phyloP scores from a whole-genome alignment of 495 filamentous ascomycete species.

The Filosporella fistucella region DNA sequence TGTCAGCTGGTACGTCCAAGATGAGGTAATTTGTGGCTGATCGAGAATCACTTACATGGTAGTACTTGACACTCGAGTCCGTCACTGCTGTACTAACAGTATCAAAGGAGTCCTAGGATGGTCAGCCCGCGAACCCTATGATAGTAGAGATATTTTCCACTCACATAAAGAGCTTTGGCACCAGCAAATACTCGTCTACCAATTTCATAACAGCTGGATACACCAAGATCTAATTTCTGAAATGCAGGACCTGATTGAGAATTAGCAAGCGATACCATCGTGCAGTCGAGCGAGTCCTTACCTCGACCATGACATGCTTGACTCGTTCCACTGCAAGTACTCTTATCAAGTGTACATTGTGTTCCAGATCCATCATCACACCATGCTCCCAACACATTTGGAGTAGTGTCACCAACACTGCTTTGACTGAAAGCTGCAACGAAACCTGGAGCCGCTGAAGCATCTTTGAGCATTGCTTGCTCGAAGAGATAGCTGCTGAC shows the following conservation, averaged over 20 bases:
- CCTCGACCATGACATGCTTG: slow-evolving; percentile 78
- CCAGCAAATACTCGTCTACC: slow-evolving; percentile 60
- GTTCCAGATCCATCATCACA: slow-evolving; percentile 68
- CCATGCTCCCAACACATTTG: slow-evolving; percentile 81
- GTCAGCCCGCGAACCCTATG: too few relatives aligned
- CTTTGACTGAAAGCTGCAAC: slow-evolving; percentile 92
- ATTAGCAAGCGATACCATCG: background rate
- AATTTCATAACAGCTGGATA: slow-evolving; percentile 71
- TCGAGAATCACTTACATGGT: slow-evolving; percentile 11
- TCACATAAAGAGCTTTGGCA: slow-evolving; percentile 58
- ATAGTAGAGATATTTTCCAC: too few relatives aligned
- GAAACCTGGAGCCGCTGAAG: slow-evolving; percentile 50
- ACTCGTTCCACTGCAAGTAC: slow-evolving; percentile 70
- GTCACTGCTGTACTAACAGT: slow-evolving; percentile 34
- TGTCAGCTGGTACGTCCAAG: background rate
- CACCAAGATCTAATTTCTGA: slow-evolving; percentile 61
- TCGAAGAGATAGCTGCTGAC: slow-evolving; percentile 84
- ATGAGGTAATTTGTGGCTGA: background rate
- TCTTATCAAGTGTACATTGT: slow-evolving; percentile 61
- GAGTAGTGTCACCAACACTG: slow-evolving; percentile 89
- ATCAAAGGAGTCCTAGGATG: slow-evolving; percentile 34
- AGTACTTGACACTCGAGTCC: slow-evolving; percentile 31
- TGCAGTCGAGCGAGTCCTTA: slow-evolving; percentile 29
- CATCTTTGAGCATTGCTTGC: slow-evolving; percentile 50
- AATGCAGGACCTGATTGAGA: slow-evolving; percentile 59